Evolutionary conservation across 2,329 filamentous ascomycete genomes (phyloP), one percentile per base, ranked within the genome.

Genomic region (Septoria petroselini): DNA sequence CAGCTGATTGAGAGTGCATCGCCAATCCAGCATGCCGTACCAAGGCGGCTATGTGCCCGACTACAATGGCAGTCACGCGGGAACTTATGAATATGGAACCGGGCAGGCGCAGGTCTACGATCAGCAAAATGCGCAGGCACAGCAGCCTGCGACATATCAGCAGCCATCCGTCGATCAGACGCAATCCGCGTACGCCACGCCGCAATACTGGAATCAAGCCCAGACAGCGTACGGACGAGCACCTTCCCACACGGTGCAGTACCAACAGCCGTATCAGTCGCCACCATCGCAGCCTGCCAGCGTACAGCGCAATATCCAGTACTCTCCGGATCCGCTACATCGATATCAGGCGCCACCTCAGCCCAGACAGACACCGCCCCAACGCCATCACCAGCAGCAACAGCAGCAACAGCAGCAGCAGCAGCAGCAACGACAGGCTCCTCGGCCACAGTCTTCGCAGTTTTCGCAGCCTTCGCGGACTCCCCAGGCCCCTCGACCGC

Each of bases 321-420:
- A 55, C 21, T 58, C 57, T 5, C 57, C 54, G 4, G 57, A 58
- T 19, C 52, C 57, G n/a, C 37, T 54, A 30, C 55, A 54, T 25
- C 38, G 37, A 35, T 59, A 51, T 18, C 57, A 59, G 33, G 29
- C 27, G 17, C 52, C 52, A 18, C 48, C 54, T 7, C 48, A 46
- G 27, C 46, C 51, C 8, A 45, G 48, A 18, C 50, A 51, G 27
- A 17, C 27, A 12, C 25, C 43, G 7, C 50, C 40, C 8, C 52
- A 51, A 23, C 29, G 23, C 11, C 48, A 44, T n/a, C 47, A 52
- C 18, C 39, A 46, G 7, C 54, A 54, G n/a, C 50, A 41, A 38
- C 52, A 48, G 7, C 52, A 48, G 38, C 27, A 37, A 31, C 42
- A 15, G 12, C 34, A 27, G 33, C 41, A 37, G 19, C 18, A 41